Evolutionary conservation across 2,329 filamentous ascomycete species (phyloP), one percentile per base, ranked within the genome.

Genomic region (Bipolaris sorokiniana): DNA sequence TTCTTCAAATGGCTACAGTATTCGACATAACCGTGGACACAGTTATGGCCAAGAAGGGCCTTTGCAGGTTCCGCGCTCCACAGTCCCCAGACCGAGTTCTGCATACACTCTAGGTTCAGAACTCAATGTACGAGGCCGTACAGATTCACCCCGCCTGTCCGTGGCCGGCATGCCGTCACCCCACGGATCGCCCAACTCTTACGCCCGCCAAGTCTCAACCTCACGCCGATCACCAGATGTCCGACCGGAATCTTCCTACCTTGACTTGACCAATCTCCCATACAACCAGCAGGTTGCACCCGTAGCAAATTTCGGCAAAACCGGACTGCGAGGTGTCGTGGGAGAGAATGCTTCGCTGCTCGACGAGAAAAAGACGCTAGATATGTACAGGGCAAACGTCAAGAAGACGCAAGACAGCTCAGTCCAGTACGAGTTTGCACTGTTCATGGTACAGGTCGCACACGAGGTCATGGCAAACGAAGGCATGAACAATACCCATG

Each of bases 331-430:
- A 58, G 87, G 84, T 54, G 88, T 86, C 15, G 88, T 99, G 22
- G 95, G 95, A 42, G 90, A 87, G 72, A 96, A 96, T 79, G 94
- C 94, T 3, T 97, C 93, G 18, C 83, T 99, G 11, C 84, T 99
- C 28, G 93, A 92, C 70, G 89, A 91, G 33, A 91, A 94, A 72
- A 93, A 98, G 79, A 99, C 95, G 1, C 85, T 99, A 47, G 93
- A 98, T 53, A 97, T 98, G 94, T 99, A 99, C 76, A 86, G 94
- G 42, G 89, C 90, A 53, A 99, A 98, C 71, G 91, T 97, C 56
- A 98, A 97, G 80, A 99, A 99, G 81, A 96, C 95, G 2, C 95
- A 90, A 61, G 92, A 97, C 76, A 84, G 89, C 15, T 88, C 90
- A 3, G 90, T 96, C 33, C 92, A 97, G 76, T 98, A 98, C 76